These are phyloP conservation scores for Solanum ossicruentum DNA, from an alignment of 257 asterid species.

Conservation along the genomic window DNA sequence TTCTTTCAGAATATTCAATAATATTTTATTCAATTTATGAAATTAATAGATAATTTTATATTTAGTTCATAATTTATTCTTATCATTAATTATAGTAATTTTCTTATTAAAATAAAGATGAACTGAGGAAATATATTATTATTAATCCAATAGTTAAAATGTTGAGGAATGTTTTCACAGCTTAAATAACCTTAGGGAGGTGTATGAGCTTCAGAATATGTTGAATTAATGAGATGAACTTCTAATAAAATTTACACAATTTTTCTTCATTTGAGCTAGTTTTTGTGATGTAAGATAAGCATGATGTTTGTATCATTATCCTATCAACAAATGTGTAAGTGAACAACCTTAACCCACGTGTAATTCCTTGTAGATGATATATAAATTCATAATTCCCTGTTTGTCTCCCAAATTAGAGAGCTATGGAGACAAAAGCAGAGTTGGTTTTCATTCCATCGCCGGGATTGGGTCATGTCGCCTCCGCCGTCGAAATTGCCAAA, in stretches of 20 bases:
- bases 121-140: too few relatives aligned
- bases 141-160: neutral
- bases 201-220: neutral
- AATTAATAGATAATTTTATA: too few relatives aligned
- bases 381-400: neutral
- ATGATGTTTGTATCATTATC: neutral
- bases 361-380: too few relatives aligned
- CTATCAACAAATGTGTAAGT: neutral
- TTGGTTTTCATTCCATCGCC: constrained; percentile 18
- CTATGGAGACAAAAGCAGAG: neutral
- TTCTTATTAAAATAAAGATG: too few relatives aligned
- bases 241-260: fast-evolving
- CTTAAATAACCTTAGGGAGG: neutral
- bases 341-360: neutral
- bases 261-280: too few relatives aligned
- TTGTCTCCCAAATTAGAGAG: neutral
- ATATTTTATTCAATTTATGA: too few relatives aligned
- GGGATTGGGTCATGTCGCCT: constrained; percentile 13
- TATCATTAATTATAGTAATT: too few relatives aligned
- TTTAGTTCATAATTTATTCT: too few relatives aligned
- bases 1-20: too few relatives aligned
- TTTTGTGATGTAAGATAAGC: too few relatives aligned
- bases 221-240: too few relatives aligned
- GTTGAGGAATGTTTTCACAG: neutral
- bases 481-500: constrained; percentile 9